These are phyloP conservation scores for Rutidosis leptorrhynchoides DNA, from an alignment of 129 eudicot genomes.

Conservation along the genomic window DNA sequence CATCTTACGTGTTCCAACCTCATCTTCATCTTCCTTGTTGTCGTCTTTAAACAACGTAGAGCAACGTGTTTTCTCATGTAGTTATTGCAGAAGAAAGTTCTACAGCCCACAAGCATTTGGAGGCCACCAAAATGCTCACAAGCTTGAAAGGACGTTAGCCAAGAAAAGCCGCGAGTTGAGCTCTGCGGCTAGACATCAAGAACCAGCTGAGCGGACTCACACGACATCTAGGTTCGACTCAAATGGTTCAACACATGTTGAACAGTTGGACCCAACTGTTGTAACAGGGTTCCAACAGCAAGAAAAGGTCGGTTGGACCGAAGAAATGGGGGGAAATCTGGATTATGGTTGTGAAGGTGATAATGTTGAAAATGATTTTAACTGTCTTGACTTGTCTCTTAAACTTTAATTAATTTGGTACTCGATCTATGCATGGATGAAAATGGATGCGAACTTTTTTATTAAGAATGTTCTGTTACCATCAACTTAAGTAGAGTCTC, in stretches of 20 bases:
- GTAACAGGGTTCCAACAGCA: conserved; percentile 18
- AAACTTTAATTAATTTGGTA: conserved; percentile 16
- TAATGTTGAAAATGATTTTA: conserved; percentile 20
- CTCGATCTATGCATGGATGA: background rate
- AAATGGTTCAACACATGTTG: conserved; percentile 28
- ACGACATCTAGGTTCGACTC: conserved; percentile 21
- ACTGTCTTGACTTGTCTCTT: conserved; percentile 33
- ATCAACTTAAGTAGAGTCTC: no score
- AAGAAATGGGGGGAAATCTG: background rate
- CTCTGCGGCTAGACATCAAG: conserved; percentile 28
- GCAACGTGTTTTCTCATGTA: conserved; percentile 66
- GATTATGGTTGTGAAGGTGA: conserved; percentile 28
- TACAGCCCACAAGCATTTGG: conserved; percentile 90
- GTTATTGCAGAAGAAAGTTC: conserved; percentile 73
- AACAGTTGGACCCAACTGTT: background rate
- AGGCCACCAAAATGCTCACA: conserved; percentile 96
- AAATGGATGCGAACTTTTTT: conserved; percentile 9
- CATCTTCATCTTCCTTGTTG: conserved; percentile 42
- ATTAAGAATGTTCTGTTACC: background rate
- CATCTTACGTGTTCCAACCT: background rate
- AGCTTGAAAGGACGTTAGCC: conserved; percentile 76
- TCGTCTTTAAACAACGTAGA: conserved; percentile 34
- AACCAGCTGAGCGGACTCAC: conserved; percentile 23
- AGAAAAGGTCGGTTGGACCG: conserved; percentile 9
- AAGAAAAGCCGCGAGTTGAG: conserved; percentile 66